Base-by-base conservation (phyloP, 768 basidiomycete genomes). In the Suillus subluteus region DNA sequence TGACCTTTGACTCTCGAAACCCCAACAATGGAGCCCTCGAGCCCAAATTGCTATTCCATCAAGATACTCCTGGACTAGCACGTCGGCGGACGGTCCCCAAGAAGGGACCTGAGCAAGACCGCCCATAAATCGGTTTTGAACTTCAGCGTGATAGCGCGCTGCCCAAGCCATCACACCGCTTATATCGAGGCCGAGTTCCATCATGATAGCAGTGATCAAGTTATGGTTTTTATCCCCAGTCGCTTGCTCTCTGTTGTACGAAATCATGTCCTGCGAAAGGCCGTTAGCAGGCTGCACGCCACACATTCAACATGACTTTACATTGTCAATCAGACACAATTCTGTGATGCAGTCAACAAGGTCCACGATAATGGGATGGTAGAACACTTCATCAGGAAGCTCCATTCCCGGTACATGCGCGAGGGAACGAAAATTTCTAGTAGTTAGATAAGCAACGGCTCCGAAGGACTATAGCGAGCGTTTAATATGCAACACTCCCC, bases 181-280 rank as follows among this genome's bases (percentile, higher is more conserved):
- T 18, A 81, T 62, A 37, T 69, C 63, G 30, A 75, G 58, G 11
- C 67, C 58, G 4, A 71, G 52, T 43, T 77, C 69, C 26, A 67
- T 63, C 79, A 81, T 82, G 38, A 77, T 67, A 12, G 76, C 69
- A 6, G 76, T 79, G 12, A 82, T 64, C n/a, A 77, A 62, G 65
- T 82, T 81, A 65, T 79, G 75, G n/a, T 32, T 32, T 32, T 66
- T 66, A 40, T 78, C 71, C 9, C 79, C 79, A 0, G 68, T 64
- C 15, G 76, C 76, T 65, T 78, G 75, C 65, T 81, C 79, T n/a
- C 71, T 68, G 62, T 76, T 79, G 67, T 76, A 80, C 1, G 80
- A 81, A 43, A 68, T 73, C 21, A 81, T 64, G 52, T 82, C 81
- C 81, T 79, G 50, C 18, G 32, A 18, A 30, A 40, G 35, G n/a